Conservation (phyloP, 805 yeast genomes). For the Nakazawaea ernobii region DNA sequence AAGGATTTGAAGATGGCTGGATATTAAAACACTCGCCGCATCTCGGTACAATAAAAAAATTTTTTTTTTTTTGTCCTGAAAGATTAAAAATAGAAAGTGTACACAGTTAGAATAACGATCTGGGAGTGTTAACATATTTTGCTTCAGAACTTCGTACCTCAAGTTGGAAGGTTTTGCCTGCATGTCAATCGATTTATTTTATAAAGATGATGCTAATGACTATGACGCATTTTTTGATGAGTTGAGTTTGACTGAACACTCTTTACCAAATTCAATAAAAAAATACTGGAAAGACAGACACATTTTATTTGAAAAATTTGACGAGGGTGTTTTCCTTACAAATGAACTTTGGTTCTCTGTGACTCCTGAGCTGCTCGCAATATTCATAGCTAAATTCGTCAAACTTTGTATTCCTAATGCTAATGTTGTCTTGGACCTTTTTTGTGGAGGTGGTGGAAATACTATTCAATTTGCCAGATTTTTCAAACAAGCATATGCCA, state of each 20-base stretch:
- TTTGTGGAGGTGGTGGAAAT: constrained; percentile 89
- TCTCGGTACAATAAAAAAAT: too few species aligned
- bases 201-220: constrained; percentile 2
- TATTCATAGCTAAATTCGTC: constrained; percentile 49
- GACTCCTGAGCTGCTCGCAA: constrained; percentile 75
- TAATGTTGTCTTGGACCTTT: constrained; percentile 52
- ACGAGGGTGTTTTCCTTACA: constrained; percentile 64
- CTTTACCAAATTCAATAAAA: constrained; percentile 30
- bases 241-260: background rate
- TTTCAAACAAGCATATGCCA: constrained; percentile 53
- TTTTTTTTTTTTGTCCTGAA: too few species aligned
- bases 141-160: too few species aligned
- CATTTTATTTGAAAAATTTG: constrained; percentile 53
- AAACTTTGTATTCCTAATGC: constrained; percentile 46
- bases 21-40: too few species aligned
- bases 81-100: too few species aligned
- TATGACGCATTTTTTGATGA: background rate
- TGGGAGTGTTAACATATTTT: too few species aligned
- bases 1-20: too few species aligned
- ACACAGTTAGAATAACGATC: too few species aligned
- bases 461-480: constrained; percentile 64
- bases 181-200: background rate
- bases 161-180: background rate
- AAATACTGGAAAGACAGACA: constrained; percentile 65
- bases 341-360: constrained; percentile 82